Evolutionary conservation across 352 stramenopile genomes (phyloP), one percentile per base, ranked within the genome.

Genomic region (Globisporangium megalacanthum): DNA sequence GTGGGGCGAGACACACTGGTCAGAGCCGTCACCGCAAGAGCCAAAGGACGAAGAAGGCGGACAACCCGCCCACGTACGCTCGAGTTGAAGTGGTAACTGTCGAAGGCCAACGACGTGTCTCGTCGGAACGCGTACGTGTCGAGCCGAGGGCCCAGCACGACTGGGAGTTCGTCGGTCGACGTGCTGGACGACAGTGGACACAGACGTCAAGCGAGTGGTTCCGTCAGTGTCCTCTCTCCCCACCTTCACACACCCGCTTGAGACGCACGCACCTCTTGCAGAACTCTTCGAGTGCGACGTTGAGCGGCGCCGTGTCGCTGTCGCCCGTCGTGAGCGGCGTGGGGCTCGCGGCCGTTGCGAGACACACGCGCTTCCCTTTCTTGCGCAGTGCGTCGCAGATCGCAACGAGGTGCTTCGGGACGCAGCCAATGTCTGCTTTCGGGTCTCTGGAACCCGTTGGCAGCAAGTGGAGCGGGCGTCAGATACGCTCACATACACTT

Each of bases 11-110:
- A 22, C 13, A 3, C 50, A 10, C n/a, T 19, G 22, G n/a, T 13
- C 1, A 56, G 33, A 39, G 35, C 35, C 35, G 10, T 39, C n/a
- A 46, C 14, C 13, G 14, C 3, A 25, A 49, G 14, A 44, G 35
- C 31, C 6, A 22, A 36, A 17, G 29, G 13, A 46, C 49, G 25
- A 19, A 3, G 36, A n/a, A 53, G 15, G 8, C 48, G 19, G 9
- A 10, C 33, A 37, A 15, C 17, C 11, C 5, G 13, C 2, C 14
- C 11, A 68, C 72, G 50, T 82, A 92, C 82, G 51, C 71, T 85
- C 25, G 80, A 89, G 64, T 92, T 92, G 68, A 92, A 88, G 58
- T 90, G 82, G 66, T 80, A 92, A 36, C 76, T 71, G 61, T 94
- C 84, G 65, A 76, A 91, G 33, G 66, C 66, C 35, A 88, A 70